A percentile compares a stretch with the other conserved stretches of the same genome.
These are phyloP conservation scores for Pluteus cervinus DNA, from an alignment of 768 basidiomycete species.

Conservation along the genomic window DNA sequence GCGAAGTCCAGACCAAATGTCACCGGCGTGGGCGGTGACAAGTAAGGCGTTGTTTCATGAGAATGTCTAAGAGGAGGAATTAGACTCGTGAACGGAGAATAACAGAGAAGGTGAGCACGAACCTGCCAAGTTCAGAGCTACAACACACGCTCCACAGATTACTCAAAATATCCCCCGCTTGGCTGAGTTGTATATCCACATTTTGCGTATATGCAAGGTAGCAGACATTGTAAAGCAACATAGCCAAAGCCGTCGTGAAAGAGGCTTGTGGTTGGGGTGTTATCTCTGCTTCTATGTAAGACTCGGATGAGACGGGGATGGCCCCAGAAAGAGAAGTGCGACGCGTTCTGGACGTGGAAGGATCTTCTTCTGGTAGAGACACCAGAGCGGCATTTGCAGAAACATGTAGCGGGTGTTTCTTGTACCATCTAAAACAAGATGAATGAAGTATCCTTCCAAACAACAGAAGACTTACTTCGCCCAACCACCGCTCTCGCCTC, in stretches of 20 bases:
- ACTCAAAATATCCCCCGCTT: conserved; percentile 70
- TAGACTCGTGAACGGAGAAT: neutral
- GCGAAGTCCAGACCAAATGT: conserved; percentile 68
- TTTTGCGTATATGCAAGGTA: conserved; percentile 82
- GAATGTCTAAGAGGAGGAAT: conserved; percentile 35
- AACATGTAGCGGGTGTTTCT: conserved; percentile 64
- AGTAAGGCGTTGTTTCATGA: conserved; percentile 51
- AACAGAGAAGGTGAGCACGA: conserved; percentile 15
- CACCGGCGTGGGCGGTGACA: conserved; percentile 59
- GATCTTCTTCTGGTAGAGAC: conserved; percentile 19
- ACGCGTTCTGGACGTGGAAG: no score
- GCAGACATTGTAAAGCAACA: conserved; percentile 77
- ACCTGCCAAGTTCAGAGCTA: conserved; percentile 65
- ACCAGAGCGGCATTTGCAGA: conserved; percentile 41
- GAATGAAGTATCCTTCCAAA: no score
- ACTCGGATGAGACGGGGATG: no score
- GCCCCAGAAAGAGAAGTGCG: no score
- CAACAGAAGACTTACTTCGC: no score
- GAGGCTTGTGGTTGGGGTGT: no score
- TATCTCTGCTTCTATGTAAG: no score
- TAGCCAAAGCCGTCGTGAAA: conserved; percentile 79
- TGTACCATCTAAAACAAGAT: conserved; percentile 69
- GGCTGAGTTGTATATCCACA: conserved; percentile 68
- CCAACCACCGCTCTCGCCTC: conserved; percentile 68
- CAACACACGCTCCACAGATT: conserved; percentile 83